Base-by-base conservation (phyloP, 441 rosid species). In the Pelargonium citronellum region DNA sequence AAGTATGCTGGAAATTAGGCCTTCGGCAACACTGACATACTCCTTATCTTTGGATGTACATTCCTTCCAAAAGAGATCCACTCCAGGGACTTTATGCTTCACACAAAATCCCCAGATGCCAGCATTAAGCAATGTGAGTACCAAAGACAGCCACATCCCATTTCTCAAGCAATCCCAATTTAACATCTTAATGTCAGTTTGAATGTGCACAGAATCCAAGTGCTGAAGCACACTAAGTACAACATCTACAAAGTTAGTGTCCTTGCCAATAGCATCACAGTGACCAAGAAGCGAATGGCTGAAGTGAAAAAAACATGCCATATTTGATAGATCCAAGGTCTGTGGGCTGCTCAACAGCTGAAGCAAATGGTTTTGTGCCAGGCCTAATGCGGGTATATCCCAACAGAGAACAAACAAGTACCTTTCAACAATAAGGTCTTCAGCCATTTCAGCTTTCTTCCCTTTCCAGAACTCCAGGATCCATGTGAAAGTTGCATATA, bases 371-470 rank as follows among this genome's bases (percentile, higher is more conserved):
- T 83, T 86, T 49, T 75, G 66, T 63, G 82, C 64, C 19, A 74
- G 73, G 51, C 79, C 77, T 75, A 77, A 68, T 49, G 76, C 73
- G 67, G 97, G 85, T 73, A 91, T 76, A 84, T 96, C 99, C 83
- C 91, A 84, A 80, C 96, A 91, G 78, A 96, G 97, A 24, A 82
- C 65, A 80, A 89, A 96, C 66, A 91, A 66, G 79, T 96, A 96
- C 83, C 99, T 88, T 85, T 96, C 99, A 75, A 92, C 82, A 65
- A 96, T 79, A 75, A 92, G 85, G 75, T 94, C 99, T 85, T 89
- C 99, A 77, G 87, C 82, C 44, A 81, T 77, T 70, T 68, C 79
- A 66, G 99, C 89, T 71, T 80, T 88, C 77, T 79, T 88, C 19
- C 96, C 95, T 75, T 86, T 87, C 99, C 99, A 96, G 34, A 86